Percentiles rank a stretch among this genome's conserved stretches.
These are phyloP conservation scores for Cystobasidiaceae sp. DNA, from an alignment of 1,284 basidiomycete species.

Conservation along the genomic window DNA sequence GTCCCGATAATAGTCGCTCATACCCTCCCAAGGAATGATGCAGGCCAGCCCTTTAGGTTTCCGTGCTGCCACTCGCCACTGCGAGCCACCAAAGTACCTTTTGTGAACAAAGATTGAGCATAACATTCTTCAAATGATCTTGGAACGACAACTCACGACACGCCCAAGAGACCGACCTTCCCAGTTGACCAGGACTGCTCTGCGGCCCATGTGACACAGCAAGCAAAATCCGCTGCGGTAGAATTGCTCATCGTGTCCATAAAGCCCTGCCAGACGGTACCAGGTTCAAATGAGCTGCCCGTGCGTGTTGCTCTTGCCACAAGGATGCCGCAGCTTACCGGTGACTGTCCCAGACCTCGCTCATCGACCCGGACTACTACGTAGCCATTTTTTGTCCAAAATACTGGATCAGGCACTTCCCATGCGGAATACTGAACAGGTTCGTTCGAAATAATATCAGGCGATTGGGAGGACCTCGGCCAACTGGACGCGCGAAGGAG, in stretches of 20 bases:
- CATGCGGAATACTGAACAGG: slow-evolving; percentile 40
- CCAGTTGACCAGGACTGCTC: slow-evolving; percentile 45
- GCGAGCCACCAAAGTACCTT: too few relatives aligned
- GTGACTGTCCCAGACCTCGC: slow-evolving; percentile 42
- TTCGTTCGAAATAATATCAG: not conserved
- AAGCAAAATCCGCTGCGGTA: slow-evolving; percentile 43
- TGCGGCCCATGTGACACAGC: slow-evolving; percentile 45
- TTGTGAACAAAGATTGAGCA: too few relatives aligned
- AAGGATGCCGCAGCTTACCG: slow-evolving; percentile 28
- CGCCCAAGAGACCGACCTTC: slow-evolving; percentile 44
- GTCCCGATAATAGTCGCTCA: slow-evolving; percentile 46
- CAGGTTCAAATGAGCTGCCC: too few relatives aligned
- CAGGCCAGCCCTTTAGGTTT: slow-evolving; percentile 46
- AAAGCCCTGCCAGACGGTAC: slow-evolving; percentile 42
- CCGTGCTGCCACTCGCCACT: slow-evolving; percentile 46
- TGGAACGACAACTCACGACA: not conserved
- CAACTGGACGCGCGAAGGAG: not conserved
- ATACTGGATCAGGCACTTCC: slow-evolving; percentile 44
- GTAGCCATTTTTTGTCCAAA: slow-evolving; percentile 45
- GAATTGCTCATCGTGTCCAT: slow-evolving; percentile 45
- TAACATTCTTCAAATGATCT: too few relatives aligned
- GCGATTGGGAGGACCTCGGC: not conserved
- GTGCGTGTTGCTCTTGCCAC: too few relatives aligned
- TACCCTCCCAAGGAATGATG: slow-evolving; percentile 47
- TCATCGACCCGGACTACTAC: slow-evolving; percentile 46